A percentile compares a stretch with the other conserved stretches of the same genome.
These are phyloP conservation scores for Alliaria petiolata DNA, from an alignment of 345 rosid genomes.

Conservation along the genomic window DNA sequence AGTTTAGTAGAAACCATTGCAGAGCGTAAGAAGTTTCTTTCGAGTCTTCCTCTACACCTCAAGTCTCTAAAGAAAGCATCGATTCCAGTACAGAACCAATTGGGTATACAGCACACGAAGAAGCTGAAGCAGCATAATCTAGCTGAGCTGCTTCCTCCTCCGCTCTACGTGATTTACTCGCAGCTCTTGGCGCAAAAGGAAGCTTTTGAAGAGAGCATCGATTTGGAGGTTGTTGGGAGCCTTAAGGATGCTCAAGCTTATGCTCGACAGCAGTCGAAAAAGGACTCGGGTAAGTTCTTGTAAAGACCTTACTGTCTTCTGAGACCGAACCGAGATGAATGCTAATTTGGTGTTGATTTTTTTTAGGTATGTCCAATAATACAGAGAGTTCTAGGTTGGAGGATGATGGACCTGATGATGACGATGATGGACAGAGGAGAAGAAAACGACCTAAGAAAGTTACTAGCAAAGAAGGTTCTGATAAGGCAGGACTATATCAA, in stretches of 20 bases:
- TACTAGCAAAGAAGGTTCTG: constrained; percentile 49
- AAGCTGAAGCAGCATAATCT: constrained; percentile 78
- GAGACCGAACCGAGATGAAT: neutral
- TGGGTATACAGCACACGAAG: constrained; percentile 70
- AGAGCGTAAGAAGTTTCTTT: constrained; percentile 81
- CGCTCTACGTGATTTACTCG: constrained; percentile 80
- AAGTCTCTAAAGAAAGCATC: constrained; percentile 94
- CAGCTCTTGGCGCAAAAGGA: constrained; percentile 87
- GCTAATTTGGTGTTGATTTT: constrained; percentile 16
- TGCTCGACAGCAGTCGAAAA: constrained; percentile 78
- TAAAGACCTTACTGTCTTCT: neutral
- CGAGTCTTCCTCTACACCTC: constrained; percentile 85
- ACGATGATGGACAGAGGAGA: constrained; percentile 90
- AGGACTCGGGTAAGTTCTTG: constrained; percentile 49
- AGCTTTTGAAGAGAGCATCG: constrained; percentile 80
- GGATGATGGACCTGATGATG: constrained; percentile 85
- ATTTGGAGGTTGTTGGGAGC: constrained; percentile 77
- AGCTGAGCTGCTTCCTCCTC: constrained; percentile 93
- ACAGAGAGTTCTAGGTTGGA: constrained; percentile 68
- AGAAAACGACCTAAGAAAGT: constrained; percentile 80
- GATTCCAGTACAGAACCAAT: constrained; percentile 82
- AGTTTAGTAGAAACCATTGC: constrained; percentile 70
- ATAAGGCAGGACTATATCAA: constrained; percentile 68
- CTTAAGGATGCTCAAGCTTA: constrained; percentile 84
- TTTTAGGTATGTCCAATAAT: constrained; percentile 50